phyloP scores from a whole-genome alignment of 1,139 yeast genomes.

The Meyerozyma guilliermondii region DNA sequence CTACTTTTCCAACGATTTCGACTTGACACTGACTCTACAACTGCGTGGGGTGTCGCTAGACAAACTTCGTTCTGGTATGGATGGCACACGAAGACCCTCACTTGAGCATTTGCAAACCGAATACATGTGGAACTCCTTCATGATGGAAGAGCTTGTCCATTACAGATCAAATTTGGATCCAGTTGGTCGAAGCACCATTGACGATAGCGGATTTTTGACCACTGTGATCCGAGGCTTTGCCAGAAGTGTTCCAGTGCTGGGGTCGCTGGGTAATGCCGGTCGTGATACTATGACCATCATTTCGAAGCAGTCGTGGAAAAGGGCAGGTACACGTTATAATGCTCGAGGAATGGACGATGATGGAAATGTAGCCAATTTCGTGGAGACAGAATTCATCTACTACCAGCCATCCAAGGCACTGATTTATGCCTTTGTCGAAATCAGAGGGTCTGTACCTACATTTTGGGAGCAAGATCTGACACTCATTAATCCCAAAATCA shows the following conservation, averaged over 20 bases:
- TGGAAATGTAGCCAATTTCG: constrained; percentile 93
- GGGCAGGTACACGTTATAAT: constrained; percentile 94
- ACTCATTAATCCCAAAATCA: constrained; percentile 76
- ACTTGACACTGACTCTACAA: constrained; percentile 79
- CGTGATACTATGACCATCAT: constrained; percentile 67
- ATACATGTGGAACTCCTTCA: constrained; percentile 95
- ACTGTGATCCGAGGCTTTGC: constrained; percentile 95
- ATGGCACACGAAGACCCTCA: constrained; percentile 6
- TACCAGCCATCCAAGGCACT: constrained; percentile 28
- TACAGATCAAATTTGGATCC: constrained; percentile 69
- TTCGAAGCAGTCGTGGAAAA: constrained; percentile 89
- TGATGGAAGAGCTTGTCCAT: constrained; percentile 76
- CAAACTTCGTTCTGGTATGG: constrained; percentile 23
- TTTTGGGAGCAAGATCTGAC: constrained; percentile 98
- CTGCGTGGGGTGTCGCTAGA: constrained; percentile 50
- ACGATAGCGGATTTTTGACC: constrained; percentile 75
- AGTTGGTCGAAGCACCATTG: constrained; percentile 53
- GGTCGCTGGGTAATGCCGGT: constrained; percentile 20
- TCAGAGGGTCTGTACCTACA: constrained; percentile 92
- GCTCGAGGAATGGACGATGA: constrained; percentile 96
- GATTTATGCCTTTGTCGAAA: constrained; percentile 74
- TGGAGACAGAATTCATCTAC: constrained; percentile 80
- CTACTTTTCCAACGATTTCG: constrained; percentile 89
- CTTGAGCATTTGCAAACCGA: constrained; percentile 65
- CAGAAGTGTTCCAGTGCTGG: constrained; percentile 59